A percentile compares a stretch with the other conserved stretches of the same genome.
phyloP scores from a whole-genome alignment of 257 asterid genomes.

The Solanum ahanhuiri region DNA sequence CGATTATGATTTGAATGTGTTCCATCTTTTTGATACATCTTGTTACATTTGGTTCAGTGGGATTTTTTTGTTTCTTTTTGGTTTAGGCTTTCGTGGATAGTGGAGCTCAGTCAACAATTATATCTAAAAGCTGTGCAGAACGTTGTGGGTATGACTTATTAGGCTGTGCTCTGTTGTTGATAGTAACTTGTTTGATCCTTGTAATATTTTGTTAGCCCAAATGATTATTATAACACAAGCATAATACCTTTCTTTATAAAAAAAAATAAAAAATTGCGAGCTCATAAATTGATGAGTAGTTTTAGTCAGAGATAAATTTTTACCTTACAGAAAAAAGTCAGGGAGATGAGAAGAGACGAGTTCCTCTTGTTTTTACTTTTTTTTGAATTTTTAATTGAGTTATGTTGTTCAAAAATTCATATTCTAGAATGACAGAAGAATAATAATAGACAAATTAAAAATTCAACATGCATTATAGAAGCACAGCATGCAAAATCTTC shows the following conservation, averaged over 20 bases:
- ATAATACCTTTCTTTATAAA: neutral
- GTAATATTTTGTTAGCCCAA: neutral
- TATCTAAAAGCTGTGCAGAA: conserved; percentile 97
- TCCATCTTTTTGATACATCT: neutral
- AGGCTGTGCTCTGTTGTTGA: neutral
- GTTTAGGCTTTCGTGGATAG: conserved; percentile 97
- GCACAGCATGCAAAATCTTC: neutral
- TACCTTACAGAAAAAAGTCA: neutral
- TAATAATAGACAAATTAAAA: neutral
- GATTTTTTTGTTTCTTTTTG: neutral
- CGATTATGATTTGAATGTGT: neutral
- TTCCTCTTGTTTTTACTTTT: neutral
- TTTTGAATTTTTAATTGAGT: neutral
- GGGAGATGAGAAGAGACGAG: neutral
- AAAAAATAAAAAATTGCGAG: neutral
- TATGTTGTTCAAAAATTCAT: neutral
- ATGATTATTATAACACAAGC: neutral
- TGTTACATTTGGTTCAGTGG: neutral
- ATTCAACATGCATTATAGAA: neutral
- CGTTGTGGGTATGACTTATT: conserved; percentile 61
- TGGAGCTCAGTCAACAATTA: conserved; percentile 98
- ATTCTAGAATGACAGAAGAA: neutral
- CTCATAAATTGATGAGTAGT: neutral
- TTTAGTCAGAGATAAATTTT: neutral
- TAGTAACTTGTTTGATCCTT: neutral